Evolutionary conservation across 1,284 basidiomycete species (phyloP), one percentile per base, ranked within the genome.

Genomic region (Erythrobasidium hasegawianum): DNA sequence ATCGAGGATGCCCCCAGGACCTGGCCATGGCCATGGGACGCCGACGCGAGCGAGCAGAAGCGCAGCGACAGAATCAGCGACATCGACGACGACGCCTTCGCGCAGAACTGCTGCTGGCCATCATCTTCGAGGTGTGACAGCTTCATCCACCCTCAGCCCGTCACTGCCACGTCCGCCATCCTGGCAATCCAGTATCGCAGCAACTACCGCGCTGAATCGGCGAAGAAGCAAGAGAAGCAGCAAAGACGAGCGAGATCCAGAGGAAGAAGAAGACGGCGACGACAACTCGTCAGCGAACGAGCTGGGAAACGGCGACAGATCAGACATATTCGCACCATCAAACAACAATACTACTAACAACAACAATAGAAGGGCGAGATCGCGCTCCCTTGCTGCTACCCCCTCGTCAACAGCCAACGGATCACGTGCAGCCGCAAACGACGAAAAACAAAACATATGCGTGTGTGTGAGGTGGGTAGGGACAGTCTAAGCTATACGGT

Each of bases 371-470:
- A 11, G 22, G 20, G 20, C 26, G 45, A 58, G 47, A 22, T 38
- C 26, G 5, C 26, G 43, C 27, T 50, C 59, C 14, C 43, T 14
- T 22, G n/a, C 20, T 40, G 39, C 50, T 20, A 56, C 55, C 16
- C 27, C 22, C 2, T 47, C 43, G 14, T 4, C 24, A 59, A 5
- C 57, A 33, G 33, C 33, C 33, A 33, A 33, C 33, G 33, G 20
- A 8, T 16, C 29, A n/a, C 26, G n/a, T 13, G 26, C 40, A 20
- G 24, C 5, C 14, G 13, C 38, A 16, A 22, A 27, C 56, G 26
- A 65, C 45, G 62, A 65, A 39, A 57, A 65, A 38, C 62, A 65
- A 43, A 65, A 65, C 56, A 65, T 65, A 8, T 65, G 62, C 47
- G 62, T 65, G 1, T 65, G 62, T 47, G 56, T 65, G 18, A 57